phyloP scores from a whole-genome alignment of 2,329 filamentous ascomycete species.

The Drechslera avenae region DNA sequence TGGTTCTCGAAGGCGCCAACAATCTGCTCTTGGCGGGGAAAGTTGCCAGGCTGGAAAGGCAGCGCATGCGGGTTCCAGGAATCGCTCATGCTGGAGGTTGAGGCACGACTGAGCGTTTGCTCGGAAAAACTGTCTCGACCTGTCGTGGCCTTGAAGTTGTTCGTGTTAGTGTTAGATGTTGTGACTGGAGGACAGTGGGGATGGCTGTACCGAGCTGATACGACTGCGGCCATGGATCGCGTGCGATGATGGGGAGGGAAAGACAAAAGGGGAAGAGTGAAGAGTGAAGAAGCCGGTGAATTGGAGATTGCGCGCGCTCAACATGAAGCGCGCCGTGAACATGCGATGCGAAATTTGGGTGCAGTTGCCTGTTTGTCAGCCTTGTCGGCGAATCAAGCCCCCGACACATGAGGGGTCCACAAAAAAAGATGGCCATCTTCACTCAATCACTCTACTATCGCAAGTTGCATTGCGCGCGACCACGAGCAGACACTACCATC shows the following conservation, averaged over 20 bases:
- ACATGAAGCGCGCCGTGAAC: constrained; percentile 17
- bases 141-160: constrained; percentile 25
- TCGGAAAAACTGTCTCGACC: constrained; percentile 26
- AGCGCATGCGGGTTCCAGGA: constrained; percentile 26
- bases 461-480: neutral
- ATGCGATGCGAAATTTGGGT: constrained; percentile 4
- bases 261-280: constrained; percentile 11
- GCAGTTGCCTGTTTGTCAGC: constrained; percentile 20
- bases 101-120: constrained; percentile 9
- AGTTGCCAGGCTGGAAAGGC: constrained; percentile 26
- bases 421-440: constrained; percentile 18
- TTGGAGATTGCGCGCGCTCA: constrained; percentile 15
- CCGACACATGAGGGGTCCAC: constrained; percentile 18
- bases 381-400: constrained; percentile 15
- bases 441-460: neutral
- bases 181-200: constrained; percentile 30
- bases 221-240: constrained; percentile 35
- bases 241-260: constrained; percentile 17
- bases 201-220: constrained; percentile 31
- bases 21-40: constrained; percentile 14
- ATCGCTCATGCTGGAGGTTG: constrained; percentile 28
- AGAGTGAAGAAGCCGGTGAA: constrained; percentile 9
- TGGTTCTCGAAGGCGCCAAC: constrained; percentile 17
- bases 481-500: neutral
- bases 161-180: constrained; percentile 33